Evolutionary conservation across 257 asterid species (phyloP).

Genomic region (Solanum bulbocastanum): DNA sequence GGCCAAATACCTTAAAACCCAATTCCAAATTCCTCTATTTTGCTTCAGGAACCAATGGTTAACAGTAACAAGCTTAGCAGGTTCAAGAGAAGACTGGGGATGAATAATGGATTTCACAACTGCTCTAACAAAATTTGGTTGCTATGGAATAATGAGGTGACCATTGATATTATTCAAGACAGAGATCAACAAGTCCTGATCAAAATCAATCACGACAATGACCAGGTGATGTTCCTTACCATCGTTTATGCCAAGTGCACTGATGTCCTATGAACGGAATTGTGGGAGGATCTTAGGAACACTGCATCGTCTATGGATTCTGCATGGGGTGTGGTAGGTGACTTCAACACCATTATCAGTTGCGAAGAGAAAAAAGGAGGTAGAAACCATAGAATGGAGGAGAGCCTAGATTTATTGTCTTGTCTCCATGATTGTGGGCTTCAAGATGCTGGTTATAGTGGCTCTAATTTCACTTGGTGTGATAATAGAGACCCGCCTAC

Average conservation of each 20-base stretch:
- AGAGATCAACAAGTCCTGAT: not conserved
- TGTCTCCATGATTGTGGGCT: not conserved
- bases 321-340: not conserved
- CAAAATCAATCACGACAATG: not conserved
- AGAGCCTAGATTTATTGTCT: not conserved
- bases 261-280: not conserved
- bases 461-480: not conserved
- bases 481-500: not conserved
- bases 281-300: not conserved
- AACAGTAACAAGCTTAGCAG: not conserved
- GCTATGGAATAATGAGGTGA: not conserved
- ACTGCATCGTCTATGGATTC: not conserved
- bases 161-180: not conserved
- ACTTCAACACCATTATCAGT: not conserved
- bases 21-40: not conserved
- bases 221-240: not conserved
- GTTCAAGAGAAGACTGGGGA: not conserved
- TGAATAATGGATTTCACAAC: not conserved
- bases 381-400: not conserved
- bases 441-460: not conserved
- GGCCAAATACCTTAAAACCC: not conserved
- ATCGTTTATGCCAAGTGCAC: not conserved
- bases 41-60: not conserved
- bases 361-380: not conserved
- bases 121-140: not conserved